Evolutionary conservation across 1,139 yeast species (phyloP).

Genomic region (Saccharomyces hybrid): DNA sequence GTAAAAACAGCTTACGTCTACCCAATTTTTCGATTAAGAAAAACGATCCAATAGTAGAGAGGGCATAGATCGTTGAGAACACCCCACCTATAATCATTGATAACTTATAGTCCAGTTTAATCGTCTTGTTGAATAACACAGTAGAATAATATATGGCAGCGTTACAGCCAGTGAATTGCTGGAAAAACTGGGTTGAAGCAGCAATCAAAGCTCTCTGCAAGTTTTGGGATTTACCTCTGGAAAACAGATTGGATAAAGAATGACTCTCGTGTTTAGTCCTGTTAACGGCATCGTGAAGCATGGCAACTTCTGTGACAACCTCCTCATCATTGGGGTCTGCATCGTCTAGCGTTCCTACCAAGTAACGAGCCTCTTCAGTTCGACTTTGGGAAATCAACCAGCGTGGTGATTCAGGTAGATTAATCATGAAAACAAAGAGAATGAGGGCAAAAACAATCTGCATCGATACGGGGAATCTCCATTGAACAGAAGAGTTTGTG

Average conservation of each 20-base stretch:
- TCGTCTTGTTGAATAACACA: conserved; percentile 50
- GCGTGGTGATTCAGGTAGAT: conserved; percentile 66
- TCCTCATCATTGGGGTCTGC: conserved; percentile 38
- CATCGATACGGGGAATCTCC: conserved; percentile 43
- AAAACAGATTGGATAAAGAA: conserved; percentile 41
- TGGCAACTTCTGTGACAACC: conserved; percentile 38
- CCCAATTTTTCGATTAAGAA: conserved; percentile 58
- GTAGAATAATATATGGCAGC: conserved; percentile 65
- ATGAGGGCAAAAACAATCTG: conserved; percentile 38
- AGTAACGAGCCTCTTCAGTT: conserved; percentile 41
- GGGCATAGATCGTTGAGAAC: conserved; percentile 52
- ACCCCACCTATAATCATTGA: conserved; percentile 58
- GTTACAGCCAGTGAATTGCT: conserved; percentile 55
- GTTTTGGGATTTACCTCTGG: conserved; percentile 44
- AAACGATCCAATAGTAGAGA: conserved; percentile 57
- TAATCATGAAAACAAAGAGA: conserved; percentile 30
- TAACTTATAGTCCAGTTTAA: conserved; percentile 43
- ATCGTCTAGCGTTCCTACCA: conserved; percentile 25
- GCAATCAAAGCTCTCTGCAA: conserved; percentile 44
- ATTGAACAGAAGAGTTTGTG: conserved; percentile 44
- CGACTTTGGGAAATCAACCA: conserved; percentile 55
- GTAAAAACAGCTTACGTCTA: conserved; percentile 45
- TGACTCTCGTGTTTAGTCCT: conserved; percentile 26
- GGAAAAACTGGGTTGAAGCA: conserved; percentile 51
- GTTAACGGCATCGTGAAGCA: conserved; percentile 33